These are phyloP conservation scores for Globisporangium solare DNA, from an alignment of 352 stramenopile species.

Conservation along the genomic window DNA sequence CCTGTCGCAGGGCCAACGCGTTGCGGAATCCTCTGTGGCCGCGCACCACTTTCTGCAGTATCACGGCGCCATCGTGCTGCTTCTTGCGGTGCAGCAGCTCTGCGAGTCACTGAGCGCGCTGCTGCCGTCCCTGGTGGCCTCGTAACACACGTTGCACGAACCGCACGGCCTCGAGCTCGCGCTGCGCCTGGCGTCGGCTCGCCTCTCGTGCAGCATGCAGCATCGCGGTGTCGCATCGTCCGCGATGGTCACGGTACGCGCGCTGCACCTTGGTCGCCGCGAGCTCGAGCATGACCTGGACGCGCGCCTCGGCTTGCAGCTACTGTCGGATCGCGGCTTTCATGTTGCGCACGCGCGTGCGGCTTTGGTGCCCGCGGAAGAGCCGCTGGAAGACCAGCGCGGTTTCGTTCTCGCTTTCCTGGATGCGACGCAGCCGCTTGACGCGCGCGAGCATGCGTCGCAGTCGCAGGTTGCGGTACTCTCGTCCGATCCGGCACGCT, in stretches of 20 bases:
- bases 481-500: constrained; percentile 32
- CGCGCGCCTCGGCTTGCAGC: constrained; percentile 43
- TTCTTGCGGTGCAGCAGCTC: constrained; percentile 46
- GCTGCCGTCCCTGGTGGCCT: constrained; percentile 49
- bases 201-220: constrained; percentile 43
- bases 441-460: constrained; percentile 42
- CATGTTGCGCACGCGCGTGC: constrained; percentile 35
- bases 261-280: constrained; percentile 69
- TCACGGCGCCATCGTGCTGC: constrained; percentile 39
- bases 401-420: constrained; percentile 47
- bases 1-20: constrained; percentile 27
- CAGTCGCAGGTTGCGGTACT: constrained; percentile 52
- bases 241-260: constrained; percentile 57
- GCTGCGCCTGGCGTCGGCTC: constrained; percentile 32
- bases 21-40: constrained; percentile 44
- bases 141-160: constrained; percentile 81
- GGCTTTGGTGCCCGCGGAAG: constrained; percentile 59
- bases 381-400: constrained; percentile 73
- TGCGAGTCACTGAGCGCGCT: constrained; percentile 36
- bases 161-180: constrained; percentile 34
- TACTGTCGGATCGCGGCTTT: constrained; percentile 38
- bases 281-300: constrained; percentile 54
- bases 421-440: constrained; percentile 50
- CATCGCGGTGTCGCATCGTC: constrained; percentile 42
- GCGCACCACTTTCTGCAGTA: constrained; percentile 74